Base-by-base conservation (phyloP, 2,329 filamentous ascomycete species). In the Orbilia brochopaga region DNA sequence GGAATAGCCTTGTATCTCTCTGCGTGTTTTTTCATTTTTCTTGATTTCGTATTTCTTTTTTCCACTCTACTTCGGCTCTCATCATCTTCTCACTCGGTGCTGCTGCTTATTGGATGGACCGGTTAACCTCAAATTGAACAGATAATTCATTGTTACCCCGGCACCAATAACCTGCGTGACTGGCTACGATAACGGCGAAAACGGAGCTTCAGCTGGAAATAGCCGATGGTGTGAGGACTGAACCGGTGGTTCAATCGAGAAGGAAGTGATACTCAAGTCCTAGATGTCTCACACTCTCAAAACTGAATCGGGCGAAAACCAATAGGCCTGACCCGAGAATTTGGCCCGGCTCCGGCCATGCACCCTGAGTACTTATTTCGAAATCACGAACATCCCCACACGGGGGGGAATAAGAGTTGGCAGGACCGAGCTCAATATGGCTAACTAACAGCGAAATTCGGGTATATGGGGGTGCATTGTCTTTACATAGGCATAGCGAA, bases 281-380 rank as follows among this genome's bases (percentile, higher is more conserved):
- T 57, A 17, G 19, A 21, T 70, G 66, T 70, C 60, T 70, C 66
- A 70, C 66, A 54, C 66, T 70, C 59, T 59, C 50, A 3, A 63
- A 70, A 64, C 51, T 51, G 32, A 37, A 58, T 55, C 66, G 59
- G 63, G 46, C 66, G 66, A 70, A 70, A 70, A 64, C 66, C 66
- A 64, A 59, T 54, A 70, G 59, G 53, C 17, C 51, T 32, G 59
- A 64, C 66, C 66, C 66, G 66, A 70, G 17, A 48, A 54, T 55
- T 63, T 55, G 66, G 66, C 66, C 59, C 66, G 48, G 53, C 63
- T 55, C 32, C 57, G 57, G 13, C 21, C 17, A 42, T 44, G 40
- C 44, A 46, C 58, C 65, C 51, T 57, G 17, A 23, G 17, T 46
- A 32, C 23, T 32, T 11, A 50, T 50, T 70, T 64, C 30, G 15